Conservation (phyloP, 2,329 filamentous ascomycete species). For the Colletotrichum phormii region DNA sequence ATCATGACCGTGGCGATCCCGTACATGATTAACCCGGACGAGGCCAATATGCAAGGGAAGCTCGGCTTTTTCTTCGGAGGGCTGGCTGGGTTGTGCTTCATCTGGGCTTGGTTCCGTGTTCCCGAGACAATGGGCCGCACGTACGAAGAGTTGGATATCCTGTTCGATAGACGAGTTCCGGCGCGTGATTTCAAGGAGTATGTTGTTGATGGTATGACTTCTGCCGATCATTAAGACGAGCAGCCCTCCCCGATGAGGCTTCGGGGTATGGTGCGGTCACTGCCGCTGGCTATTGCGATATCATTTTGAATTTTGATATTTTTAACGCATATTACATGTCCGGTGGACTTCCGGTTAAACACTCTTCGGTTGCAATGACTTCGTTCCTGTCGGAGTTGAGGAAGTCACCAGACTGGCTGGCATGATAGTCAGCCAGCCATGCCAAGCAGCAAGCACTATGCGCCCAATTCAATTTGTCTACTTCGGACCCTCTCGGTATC, state of each 20-base stretch:
- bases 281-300: not conserved
- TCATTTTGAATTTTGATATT: not conserved
- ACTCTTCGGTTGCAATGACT: not conserved
- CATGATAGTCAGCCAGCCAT: not conserved
- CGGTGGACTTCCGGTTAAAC: not conserved
- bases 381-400: not conserved
- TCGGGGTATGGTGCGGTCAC: not conserved
- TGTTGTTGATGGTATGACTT: not conserved
- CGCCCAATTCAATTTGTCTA: not conserved
- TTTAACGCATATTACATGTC: not conserved
- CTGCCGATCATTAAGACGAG: not conserved
- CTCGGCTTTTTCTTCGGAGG: slow-evolving; percentile 42
- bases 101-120: slow-evolving; percentile 42
- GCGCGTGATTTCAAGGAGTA: slow-evolving; percentile 55
- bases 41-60: slow-evolving; percentile 50
- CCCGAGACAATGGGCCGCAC: slow-evolving; percentile 42
- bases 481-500: not conserved
- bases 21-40: slow-evolving; percentile 43
- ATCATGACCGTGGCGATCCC: slow-evolving; percentile 46
- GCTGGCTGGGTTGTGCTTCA: slow-evolving; percentile 39
- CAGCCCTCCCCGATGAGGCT: not conserved
- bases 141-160: slow-evolving; percentile 42
- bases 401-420: not conserved
- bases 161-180: slow-evolving; percentile 46
- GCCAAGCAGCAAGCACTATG: not conserved